Base-by-base conservation (phyloP, 139 green algal genomes). In the Dunaliella sp. region DNA sequence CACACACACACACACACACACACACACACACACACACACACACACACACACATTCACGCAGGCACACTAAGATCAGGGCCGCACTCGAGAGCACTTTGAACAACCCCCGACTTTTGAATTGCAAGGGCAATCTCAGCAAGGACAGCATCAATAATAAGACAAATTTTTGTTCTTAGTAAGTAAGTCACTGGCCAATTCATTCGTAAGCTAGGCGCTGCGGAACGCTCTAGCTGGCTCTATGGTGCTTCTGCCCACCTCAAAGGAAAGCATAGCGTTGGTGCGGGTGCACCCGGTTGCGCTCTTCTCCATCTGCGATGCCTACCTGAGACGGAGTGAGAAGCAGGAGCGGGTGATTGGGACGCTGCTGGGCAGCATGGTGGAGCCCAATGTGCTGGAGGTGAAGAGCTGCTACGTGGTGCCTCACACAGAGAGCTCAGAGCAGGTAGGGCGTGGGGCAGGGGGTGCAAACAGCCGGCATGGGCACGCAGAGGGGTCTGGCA, bases 331-430 rank as follows among this genome's bases (percentile, higher is more conserved):
- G 0, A 95, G 91, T 38, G 94, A 98, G 73, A 91, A 93, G 36
- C 93, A 98, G 83, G 92, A 95, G 73, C 89, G 97, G 12, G 97
- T 99, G 3, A 98, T 99, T 83, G 97, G 97, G 59, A 99, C 97
- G 30, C 91, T 99, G 76, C 92, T 99, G 57, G 97, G 97, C 28
- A 94, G 84, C 12, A 86, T 96, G 0, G 76, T 81, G 1, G 95
- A 98, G n/a, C 94, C 92, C 58, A 85, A 80, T 38, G 86, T 94
- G 22, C 85, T 98, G 0, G 93, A 98, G 21, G 91, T 99, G 38
- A 96, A 93, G 83, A 97, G 94, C 82, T 97, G 94, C 91, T 99
- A 99, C 80, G 94, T 97, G 7, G 97, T 99, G 33, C 97, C 97
- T 0, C 97, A 99, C 92, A 98, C 96, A 79, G 97, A 99, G 90